phyloP scores from a whole-genome alignment of 2,329 filamentous ascomycete species.

The Xylaria hypoxylon region DNA sequence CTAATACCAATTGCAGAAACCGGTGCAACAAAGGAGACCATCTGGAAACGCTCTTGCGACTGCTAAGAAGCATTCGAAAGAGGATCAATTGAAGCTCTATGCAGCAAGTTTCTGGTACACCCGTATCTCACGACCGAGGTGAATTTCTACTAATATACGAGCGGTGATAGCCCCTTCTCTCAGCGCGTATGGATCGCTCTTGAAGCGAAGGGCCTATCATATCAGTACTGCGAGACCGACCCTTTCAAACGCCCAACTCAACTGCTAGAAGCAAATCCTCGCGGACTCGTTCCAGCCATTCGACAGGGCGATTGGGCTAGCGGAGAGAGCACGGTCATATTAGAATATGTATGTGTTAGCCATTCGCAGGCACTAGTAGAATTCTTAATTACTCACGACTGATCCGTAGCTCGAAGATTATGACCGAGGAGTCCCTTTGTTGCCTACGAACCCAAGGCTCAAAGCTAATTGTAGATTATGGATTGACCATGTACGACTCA shows the following conservation, averaged over 20 bases:
- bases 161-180: constrained; percentile 75
- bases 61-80: constrained; percentile 75
- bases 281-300: constrained; percentile 80
- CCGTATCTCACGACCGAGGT: constrained; percentile 31
- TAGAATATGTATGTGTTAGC: constrained; percentile 78
- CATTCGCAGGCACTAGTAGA: background rate
- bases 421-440: constrained; percentile 67
- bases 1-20: constrained; percentile 64
- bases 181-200: constrained; percentile 91
- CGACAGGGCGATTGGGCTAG: constrained; percentile 84
- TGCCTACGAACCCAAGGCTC: constrained; percentile 73
- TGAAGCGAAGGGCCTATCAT: constrained; percentile 80
- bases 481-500: constrained; percentile 76
- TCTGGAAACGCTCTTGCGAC: constrained; percentile 78
- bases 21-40: constrained; percentile 73
- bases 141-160: constrained; percentile 37
- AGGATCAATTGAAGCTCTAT: constrained; percentile 79
- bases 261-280: constrained; percentile 79
- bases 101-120: constrained; percentile 84
- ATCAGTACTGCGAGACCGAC: constrained; percentile 89
- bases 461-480: constrained; percentile 82
- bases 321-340: constrained; percentile 82
- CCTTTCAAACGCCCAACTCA: constrained; percentile 75
- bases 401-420: constrained; percentile 76
- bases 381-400: constrained; percentile 19